Base-by-base conservation (phyloP, 192 early-diverging fungal species). In the Backusella liffmaniae region DNA sequence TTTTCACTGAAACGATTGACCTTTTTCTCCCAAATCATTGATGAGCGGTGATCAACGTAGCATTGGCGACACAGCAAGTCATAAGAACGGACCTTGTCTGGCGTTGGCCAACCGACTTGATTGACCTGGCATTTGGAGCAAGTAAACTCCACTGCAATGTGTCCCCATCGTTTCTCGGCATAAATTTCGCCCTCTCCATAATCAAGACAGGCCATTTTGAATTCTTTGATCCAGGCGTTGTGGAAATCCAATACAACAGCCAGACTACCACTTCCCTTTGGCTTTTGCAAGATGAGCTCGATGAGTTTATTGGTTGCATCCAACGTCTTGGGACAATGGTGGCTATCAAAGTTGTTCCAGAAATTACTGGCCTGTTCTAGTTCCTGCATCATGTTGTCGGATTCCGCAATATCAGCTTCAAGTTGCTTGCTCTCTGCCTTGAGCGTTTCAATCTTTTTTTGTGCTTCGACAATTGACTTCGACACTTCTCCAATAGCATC, bases 21-120 rank as follows among this genome's bases (percentile, higher is more conserved):
- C 49, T 81, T 81, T 36, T 81, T 81, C 34, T 81, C 80, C 44
- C 77, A 42, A 4, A 81, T 69, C 80, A 77, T 77, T 8, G 67
- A 46, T 29, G 66, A 68, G 6, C 76, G 80, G 21, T 53, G 66
- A 0, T 74, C 73, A 10, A 68, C 42, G 34, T 77, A 81, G 49
- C 80, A 81, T 1, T 39, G 29, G 9, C 34, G 32, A 36, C 80
- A 81, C 30, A 81, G 23, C 1, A 81, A 39, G 51, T 77, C 66
- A 23, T 41, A 41, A 3, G 66, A 67, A 41, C 73, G 56, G 4
- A 81, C 76, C 39, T 81, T 81, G 23, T 81, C 76, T 1, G 76
- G 41, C 0, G 3, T 73, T 15, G 80, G 80, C 80, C 76, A 81
- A 7, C 73, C 80, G 23, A 70, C 34, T 10, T 66, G 44, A 26